Percentiles rank a stretch among this genome's conserved stretches.
Evolutionary conservation across 768 basidiomycete species (phyloP).

Genomic region (Russula olivacea): DNA sequence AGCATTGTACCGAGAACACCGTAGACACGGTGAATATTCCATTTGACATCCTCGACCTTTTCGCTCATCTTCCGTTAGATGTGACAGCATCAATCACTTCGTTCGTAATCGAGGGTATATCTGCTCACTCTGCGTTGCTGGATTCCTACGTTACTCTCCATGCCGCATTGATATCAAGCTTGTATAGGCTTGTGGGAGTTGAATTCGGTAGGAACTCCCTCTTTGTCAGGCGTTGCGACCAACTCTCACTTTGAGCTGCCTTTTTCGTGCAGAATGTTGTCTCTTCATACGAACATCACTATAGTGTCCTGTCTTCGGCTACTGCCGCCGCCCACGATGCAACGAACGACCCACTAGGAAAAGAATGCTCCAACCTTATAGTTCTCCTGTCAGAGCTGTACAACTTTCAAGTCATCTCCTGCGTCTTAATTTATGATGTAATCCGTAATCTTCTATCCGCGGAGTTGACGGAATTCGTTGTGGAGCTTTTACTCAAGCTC

Average conservation of each 20-base stretch:
- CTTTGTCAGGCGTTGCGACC: not conserved
- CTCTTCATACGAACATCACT: slow-evolving; percentile 57
- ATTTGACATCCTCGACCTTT: not conserved
- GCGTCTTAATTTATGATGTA: slow-evolving; percentile 83
- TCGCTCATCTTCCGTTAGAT: slow-evolving; percentile 36
- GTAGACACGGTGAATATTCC: slow-evolving; percentile 60
- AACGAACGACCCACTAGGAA: slow-evolving; percentile 48
- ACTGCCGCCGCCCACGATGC: slow-evolving; percentile 13
- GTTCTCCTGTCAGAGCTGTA: slow-evolving; percentile 88
- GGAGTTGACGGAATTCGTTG: slow-evolving; percentile 66
- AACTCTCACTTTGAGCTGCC: slow-evolving; percentile 48
- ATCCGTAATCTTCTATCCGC: slow-evolving; percentile 66
- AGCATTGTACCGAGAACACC: slow-evolving; percentile 65
- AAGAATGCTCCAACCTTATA: slow-evolving; percentile 85
- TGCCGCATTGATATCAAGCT: slow-evolving; percentile 74
- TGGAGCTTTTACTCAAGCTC: slow-evolving; percentile 84
- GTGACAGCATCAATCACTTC: slow-evolving; percentile 73
- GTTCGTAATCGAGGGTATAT: slow-evolving; percentile 72
- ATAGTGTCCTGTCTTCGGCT: slow-evolving; percentile 31
- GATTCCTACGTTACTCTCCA: slow-evolving; percentile 89
- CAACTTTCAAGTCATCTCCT: slow-evolving; percentile 92
- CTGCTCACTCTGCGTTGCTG: slow-evolving; percentile 71
- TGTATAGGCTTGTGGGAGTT: slow-evolving; percentile 76
- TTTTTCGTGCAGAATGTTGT: slow-evolving; percentile 75
- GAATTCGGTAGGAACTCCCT: slow-evolving; percentile 69